A percentile compares a stretch with the other conserved stretches of the same genome.
phyloP scores from a whole-genome alignment of 2,329 filamentous ascomycete genomes.

The Penicillium sp. region DNA sequence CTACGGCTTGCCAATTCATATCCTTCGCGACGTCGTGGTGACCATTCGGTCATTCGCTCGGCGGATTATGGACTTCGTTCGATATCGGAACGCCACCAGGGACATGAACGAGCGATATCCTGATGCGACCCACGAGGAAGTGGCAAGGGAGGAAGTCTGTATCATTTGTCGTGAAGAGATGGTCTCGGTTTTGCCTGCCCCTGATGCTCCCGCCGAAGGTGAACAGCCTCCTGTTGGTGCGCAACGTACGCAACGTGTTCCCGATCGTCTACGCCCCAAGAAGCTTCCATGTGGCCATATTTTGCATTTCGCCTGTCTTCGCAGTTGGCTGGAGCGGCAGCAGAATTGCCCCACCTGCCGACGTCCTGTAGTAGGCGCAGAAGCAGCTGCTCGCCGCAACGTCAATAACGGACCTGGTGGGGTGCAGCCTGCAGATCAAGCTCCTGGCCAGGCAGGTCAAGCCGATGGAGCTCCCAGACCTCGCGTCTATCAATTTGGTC shows the following conservation, averaged over 20 bases:
- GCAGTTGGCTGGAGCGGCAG: slow-evolving; percentile 95
- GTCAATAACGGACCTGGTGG: slow-evolving; percentile 28
- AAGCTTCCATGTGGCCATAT: slow-evolving; percentile 96
- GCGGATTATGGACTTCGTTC: slow-evolving; percentile 80
- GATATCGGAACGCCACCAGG: slow-evolving; percentile 84
- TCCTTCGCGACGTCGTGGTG: slow-evolving; percentile 91
- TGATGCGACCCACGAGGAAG: slow-evolving; percentile 84
- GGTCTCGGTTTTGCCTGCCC: slow-evolving; percentile 68
- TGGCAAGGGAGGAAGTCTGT: slow-evolving; percentile 84
- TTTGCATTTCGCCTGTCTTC: slow-evolving; percentile 87
- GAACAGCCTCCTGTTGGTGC: slow-evolving; percentile 26
- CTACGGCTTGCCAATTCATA: slow-evolving; percentile 94
- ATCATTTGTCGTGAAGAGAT: slow-evolving; percentile 98
- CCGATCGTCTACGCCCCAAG: slow-evolving; percentile 85
- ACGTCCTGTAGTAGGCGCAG: slow-evolving; percentile 65
- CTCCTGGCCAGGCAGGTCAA: slow-evolving; percentile 39
- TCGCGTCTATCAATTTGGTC: slow-evolving; percentile 69
- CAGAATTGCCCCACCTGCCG: slow-evolving; percentile 96
- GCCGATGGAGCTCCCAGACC: slow-evolving; percentile 47
- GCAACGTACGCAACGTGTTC: slow-evolving; percentile 44
- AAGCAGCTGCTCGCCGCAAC: slow-evolving; percentile 30
- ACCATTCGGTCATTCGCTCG: slow-evolving; percentile 90
- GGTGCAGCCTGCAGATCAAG: slow-evolving; percentile 35
- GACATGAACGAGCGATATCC: slow-evolving; percentile 91
- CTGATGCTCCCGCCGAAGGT: slow-evolving; percentile 35